Evolutionary conservation across 2,329 filamentous ascomycete species (phyloP), one percentile per base, ranked within the genome.

Genomic region (Hansfordia pulvinata): DNA sequence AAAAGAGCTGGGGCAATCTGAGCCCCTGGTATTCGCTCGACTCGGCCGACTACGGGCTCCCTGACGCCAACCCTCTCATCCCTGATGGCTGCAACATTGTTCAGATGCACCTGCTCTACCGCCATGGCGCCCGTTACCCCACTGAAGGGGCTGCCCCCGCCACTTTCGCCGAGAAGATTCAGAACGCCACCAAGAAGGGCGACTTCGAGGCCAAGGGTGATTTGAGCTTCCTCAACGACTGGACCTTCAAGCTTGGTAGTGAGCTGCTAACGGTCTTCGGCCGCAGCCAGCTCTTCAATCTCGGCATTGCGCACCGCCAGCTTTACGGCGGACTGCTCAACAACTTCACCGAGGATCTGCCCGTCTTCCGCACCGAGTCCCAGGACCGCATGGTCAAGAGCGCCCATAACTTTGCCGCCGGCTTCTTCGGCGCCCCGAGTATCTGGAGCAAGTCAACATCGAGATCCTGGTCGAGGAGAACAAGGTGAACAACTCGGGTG

Each of bases 281-380:
- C 25, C 43, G 52, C 17, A 50, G 46, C 30, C 53, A 62, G 35
- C 45, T 51, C 26, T 58, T 58, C 35, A 35, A 54, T 9, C 43
- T 58, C 3, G 54, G 54, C 7, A 35, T 57, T 9, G 41, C 45
- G 27, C 46, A 57, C 30, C 50, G 55, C 10, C 48, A 58, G 32
- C 42, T 58, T n/a, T 59, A 52, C 23, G 48, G 54, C 6, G 40
- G 53, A 24, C 44, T 58, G 9, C 48, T 60, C 21, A 58, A 58
- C 33, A 58, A 58, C 39, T 58, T 58, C 30, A 50, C 46, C 18
- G 41, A 38, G 27, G 43, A 49, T 2, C 37, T 58, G 23, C 53
- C 54, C 12, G 51, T 58, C 10, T 55, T 50, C 32, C 41, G 46
- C 14, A 46, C 44, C 16, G 30, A 48, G 31, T 46, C 42, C 4